Percentiles rank a stretch among this genome's conserved stretches.
These are phyloP conservation scores for Gossypium rotundifolium DNA, from an alignment of 345 rosid genomes.

Conservation along the genomic window DNA sequence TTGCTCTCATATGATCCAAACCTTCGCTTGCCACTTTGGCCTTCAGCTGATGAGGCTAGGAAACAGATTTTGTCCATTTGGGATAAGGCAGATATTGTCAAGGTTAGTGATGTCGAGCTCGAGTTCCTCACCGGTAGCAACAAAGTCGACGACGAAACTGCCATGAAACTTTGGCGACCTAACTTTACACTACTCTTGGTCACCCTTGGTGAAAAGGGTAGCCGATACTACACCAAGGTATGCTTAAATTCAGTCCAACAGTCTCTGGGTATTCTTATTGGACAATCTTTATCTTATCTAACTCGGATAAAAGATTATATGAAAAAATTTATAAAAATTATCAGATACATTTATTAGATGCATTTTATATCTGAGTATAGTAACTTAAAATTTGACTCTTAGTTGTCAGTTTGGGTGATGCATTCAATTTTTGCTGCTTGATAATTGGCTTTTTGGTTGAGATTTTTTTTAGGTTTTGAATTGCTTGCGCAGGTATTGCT, in stretches of 20 bases:
- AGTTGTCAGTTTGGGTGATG: conserved; percentile 7
- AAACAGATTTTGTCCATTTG: conserved; percentile 87
- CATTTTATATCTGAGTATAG: neutral
- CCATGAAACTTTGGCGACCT: conserved; percentile 82
- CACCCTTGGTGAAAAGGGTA: conserved; percentile 93
- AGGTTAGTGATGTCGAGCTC: conserved; percentile 91
- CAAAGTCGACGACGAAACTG: conserved; percentile 70
- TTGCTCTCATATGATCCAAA: conserved; percentile 94
- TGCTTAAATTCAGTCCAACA: neutral
- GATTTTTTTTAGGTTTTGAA: neutral
- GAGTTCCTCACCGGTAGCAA: conserved; percentile 87
- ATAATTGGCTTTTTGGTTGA: neutral
- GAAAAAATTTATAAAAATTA: no score
- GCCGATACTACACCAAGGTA: conserved; percentile 94
- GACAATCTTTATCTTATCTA: no score
- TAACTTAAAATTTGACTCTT: neutral
- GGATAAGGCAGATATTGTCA: conserved; percentile 94
- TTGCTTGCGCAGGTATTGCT: neutral
- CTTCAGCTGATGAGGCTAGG: conserved; percentile 81
- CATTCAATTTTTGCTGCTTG: neutral
- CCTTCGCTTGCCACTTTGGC: conserved; percentile 87
- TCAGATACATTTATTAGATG: no score
- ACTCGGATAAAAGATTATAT: no score
- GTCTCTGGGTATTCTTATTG: no score
- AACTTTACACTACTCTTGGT: conserved; percentile 79